Conservation (phyloP, 208 protist genomes). For the Lotmaria passim region DNA sequence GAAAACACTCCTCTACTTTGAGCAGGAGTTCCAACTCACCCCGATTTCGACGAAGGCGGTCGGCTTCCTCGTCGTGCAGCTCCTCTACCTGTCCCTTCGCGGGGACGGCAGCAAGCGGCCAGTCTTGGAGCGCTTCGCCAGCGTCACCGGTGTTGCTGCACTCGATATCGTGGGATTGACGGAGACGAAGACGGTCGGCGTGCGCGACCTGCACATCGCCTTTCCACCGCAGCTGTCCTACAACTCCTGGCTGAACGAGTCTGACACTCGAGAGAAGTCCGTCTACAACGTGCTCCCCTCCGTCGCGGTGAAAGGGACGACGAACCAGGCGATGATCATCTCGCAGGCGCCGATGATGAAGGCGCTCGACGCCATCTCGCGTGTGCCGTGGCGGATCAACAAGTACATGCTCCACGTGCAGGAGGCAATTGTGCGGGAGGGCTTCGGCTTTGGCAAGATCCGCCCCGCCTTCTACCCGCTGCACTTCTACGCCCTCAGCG, state of each 20-base stretch:
- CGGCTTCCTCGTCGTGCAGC: conserved; percentile 80
- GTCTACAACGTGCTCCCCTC: conserved; percentile 92
- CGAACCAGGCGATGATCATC: conserved; percentile 92
- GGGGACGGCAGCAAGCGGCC: conserved; percentile 48
- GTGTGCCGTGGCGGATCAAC: conserved; percentile 92
- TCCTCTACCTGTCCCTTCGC: conserved; percentile 77
- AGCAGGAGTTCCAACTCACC: conserved; percentile 68
- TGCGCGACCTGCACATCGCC: conserved; percentile 83
- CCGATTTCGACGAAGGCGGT: conserved; percentile 74
- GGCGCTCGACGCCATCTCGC: conserved; percentile 89
- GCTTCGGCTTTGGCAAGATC: conserved; percentile 93
- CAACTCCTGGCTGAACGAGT: conserved; percentile 89
- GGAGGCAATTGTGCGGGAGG: conserved; percentile 91
- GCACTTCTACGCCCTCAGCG: conserved; percentile 74
- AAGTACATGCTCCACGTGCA: conserved; percentile 94
- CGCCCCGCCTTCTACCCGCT: conserved; percentile 89
- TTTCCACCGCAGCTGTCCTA: conserved; percentile 92
- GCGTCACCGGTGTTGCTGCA: conserved; percentile 50
- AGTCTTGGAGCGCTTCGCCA: conserved; percentile 73
- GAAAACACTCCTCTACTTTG: conserved; percentile 90
- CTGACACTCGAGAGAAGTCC: conserved; percentile 89
- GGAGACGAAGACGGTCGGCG: conserved; percentile 59
- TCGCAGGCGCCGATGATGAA: conserved; percentile 93
- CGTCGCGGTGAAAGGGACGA: conserved; percentile 84
- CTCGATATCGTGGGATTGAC: conserved; percentile 79